Base-by-base conservation (phyloP, 345 rosid species). In the Rhodamnia argentea region DNA sequence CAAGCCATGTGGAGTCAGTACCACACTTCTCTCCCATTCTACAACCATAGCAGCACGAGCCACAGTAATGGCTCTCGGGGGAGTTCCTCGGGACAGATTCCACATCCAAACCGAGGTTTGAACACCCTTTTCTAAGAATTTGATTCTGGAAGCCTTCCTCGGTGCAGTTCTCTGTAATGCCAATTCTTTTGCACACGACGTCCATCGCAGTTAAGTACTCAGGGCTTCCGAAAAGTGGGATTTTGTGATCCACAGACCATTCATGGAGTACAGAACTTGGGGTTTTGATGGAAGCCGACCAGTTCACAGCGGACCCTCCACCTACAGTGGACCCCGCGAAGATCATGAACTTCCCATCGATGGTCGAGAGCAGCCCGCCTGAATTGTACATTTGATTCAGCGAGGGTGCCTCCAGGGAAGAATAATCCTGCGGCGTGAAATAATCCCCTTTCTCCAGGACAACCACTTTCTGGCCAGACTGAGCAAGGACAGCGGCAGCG, bases 371-470 rank as follows among this genome's bases (percentile, higher is more conserved):
- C 5, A 82, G 40, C 20, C 89, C 89, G 3, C 89, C 89, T 6
- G 85, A 58, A 62, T 87, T 86, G 11, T 87, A 87, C 51, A 85
- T 52, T 47, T 87, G 86, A 27, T 62, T n/a, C 47, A 84, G 1
- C 3, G 89, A 87, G 37, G 89, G 89, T 13, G 56, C 89, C 83
- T 87, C 89, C 20, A 87, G 86, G 13, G 86, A 81, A 13, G 89
- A 81, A 78, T 87, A 87, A 60, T 87, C 89, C 44, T 62, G 75
- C 4, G 89, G 57, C 5, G 74, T 56, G 56, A 84, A 87, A 84
- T 87, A 87, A 52, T 85, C 64, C 37, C 89, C 89, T 82, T 87
- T 87, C 89, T 87, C 89, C 26, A 87, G 86, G 44, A 87, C 85
- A 12, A 87, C 57, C 42, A 87, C 86, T 54, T 87, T 87, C 42